A percentile compares a stretch with the other conserved stretches of the same genome.
phyloP scores from a whole-genome alignment of 148 eudicot species.

The Chenopodium formosanum region DNA sequence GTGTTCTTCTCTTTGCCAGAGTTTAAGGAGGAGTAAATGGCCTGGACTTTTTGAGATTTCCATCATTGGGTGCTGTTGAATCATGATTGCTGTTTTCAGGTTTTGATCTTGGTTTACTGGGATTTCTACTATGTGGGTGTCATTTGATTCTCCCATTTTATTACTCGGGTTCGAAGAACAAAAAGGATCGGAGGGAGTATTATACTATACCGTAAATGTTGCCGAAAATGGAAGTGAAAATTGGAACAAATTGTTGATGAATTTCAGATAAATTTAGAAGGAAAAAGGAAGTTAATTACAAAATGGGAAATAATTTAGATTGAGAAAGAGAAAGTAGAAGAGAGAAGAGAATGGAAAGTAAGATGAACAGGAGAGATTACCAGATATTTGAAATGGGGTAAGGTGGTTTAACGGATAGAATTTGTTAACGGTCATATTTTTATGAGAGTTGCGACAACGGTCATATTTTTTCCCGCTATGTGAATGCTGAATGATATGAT shows the following conservation, averaged over 20 bases:
- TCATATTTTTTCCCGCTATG: neutral
- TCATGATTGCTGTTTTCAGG: conserved; percentile 23
- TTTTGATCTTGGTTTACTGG: conserved; percentile 29
- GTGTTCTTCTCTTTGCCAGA: conserved; percentile 80
- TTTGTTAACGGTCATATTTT: conserved; percentile 1
- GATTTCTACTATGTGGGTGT: conserved; percentile 69
- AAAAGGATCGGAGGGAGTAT: neutral
- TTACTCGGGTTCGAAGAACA: neutral
- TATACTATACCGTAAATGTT: neutral
- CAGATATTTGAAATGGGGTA: neutral
- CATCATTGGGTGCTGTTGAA: conserved; percentile 71
- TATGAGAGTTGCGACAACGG: neutral
- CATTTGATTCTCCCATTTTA: conserved; percentile 41
- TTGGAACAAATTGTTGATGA: neutral
- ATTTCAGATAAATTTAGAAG: too few relatives aligned
- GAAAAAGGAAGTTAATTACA: neutral
- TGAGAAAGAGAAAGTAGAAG: neutral
- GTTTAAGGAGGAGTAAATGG: conserved; percentile 80
- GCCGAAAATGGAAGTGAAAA: neutral
- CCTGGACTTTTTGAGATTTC: conserved; percentile 82
- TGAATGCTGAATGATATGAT: neutral
- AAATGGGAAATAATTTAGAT: too few relatives aligned
- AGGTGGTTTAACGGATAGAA: conserved; percentile 6
- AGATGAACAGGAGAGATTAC: neutral
- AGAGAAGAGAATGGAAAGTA: conserved; percentile 3